phyloP scores from a whole-genome alignment of 352 stramenopile species.

The Phytophthora pinifolia region DNA sequence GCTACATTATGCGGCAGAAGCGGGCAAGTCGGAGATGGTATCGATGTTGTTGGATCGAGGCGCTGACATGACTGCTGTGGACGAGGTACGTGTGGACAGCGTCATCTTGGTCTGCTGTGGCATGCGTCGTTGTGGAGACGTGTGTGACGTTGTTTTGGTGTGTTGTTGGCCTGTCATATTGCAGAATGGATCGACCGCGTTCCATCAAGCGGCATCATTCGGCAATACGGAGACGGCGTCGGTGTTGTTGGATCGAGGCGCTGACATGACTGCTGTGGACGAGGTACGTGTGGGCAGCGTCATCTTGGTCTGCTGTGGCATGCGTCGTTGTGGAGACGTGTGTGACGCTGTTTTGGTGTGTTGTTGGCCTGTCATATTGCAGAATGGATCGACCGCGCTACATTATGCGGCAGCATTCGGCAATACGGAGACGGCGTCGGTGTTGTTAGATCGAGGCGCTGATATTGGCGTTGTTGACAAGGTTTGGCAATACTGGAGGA shows the following conservation, averaged over 20 bases:
- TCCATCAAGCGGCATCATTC: neutral
- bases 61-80: slow-evolving; percentile 3
- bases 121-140: neutral
- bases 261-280: slow-evolving; percentile 1
- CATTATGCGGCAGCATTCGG: slow-evolving; percentile 3
- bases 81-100: neutral
- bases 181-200: neutral
- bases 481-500: neutral
- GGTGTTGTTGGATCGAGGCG: neutral
- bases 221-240: neutral
- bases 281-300: neutral
- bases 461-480: slow-evolving; percentile 6
- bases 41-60: neutral
- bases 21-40: neutral
- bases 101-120: neutral
- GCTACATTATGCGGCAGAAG: neutral
- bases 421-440: neutral
- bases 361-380: neutral
- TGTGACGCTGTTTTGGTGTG: slow-evolving; percentile 6
- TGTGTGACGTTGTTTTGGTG: slow-evolving; percentile 7
- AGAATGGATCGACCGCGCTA: slow-evolving; percentile 1
- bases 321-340: neutral
- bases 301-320: neutral
- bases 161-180: neutral
- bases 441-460: neutral